phyloP scores from a whole-genome alignment of 2,329 filamentous ascomycete genomes.

The Rhynchosporium secalis region DNA sequence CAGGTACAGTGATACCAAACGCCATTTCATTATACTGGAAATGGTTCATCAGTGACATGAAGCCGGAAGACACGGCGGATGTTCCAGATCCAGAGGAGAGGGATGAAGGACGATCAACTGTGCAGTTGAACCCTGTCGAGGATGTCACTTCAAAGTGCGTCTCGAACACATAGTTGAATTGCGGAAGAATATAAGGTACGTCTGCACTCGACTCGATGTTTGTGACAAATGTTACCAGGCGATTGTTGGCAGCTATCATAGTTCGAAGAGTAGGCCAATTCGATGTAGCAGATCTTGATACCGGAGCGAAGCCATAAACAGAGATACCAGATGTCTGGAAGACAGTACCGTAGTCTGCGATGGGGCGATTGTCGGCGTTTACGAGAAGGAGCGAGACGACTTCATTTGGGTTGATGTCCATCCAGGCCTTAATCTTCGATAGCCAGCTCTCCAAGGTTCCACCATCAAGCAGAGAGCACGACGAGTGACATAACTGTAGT shows the following conservation, averaged over 20 bases:
- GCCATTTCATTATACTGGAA: constrained; percentile 64
- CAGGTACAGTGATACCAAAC: constrained; percentile 60
- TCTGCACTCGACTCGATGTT: constrained; percentile 46
- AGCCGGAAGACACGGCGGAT: constrained; percentile 55
- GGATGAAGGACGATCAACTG: constrained; percentile 61
- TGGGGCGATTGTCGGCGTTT: constrained; percentile 58
- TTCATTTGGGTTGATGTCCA: constrained; percentile 58
- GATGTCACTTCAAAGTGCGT: constrained; percentile 66
- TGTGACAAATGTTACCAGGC: constrained; percentile 70
- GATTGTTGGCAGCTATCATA: constrained; percentile 64
- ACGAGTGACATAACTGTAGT: constrained; percentile 59
- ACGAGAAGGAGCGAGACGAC: constrained; percentile 64
- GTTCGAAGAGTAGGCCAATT: constrained; percentile 71
- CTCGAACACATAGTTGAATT: constrained; percentile 71
- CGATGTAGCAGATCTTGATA: constrained; percentile 43
- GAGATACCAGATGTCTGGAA: constrained; percentile 56
- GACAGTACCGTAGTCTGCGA: constrained; percentile 51
- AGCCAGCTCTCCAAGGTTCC: constrained; percentile 58
- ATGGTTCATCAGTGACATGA: constrained; percentile 77
- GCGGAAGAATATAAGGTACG: constrained; percentile 60
- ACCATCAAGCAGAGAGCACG: constrained; percentile 58
- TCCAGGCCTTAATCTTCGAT: constrained; percentile 57
- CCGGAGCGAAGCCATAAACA: constrained; percentile 59
- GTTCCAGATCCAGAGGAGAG: constrained; percentile 46
- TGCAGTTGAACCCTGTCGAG: constrained; percentile 69